Evolutionary conservation across 441 rosid species (phyloP).

Genomic region (Gossypium schwendimanii): DNA sequence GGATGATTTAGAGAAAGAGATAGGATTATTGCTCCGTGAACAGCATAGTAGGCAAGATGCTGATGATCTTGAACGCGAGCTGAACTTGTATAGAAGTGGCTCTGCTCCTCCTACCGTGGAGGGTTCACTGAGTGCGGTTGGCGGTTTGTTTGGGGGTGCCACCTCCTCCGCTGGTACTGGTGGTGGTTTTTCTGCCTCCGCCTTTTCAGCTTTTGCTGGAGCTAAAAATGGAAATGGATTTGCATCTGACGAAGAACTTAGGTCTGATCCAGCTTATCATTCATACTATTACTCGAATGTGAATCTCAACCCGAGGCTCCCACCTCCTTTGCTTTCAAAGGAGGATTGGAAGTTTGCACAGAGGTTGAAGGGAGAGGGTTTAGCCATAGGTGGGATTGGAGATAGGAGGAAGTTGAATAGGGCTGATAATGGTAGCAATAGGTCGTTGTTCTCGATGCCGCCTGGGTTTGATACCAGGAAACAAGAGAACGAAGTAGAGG

Average conservation of each 20-base stretch:
- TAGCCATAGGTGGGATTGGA: conserved; percentile 68
- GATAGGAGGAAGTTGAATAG: conserved; percentile 61
- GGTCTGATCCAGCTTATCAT: conserved; percentile 85
- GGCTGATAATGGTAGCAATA: conserved; percentile 32
- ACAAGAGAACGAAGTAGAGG: conserved; percentile 40
- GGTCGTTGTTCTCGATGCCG: conserved; percentile 66
- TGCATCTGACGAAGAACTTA: conserved; percentile 57
- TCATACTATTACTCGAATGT: conserved; percentile 76
- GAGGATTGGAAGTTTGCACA: conserved; percentile 31
- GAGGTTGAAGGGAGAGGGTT: conserved; percentile 62
- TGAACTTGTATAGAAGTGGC: conserved; percentile 81
- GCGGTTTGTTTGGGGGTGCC: conserved; percentile 53
- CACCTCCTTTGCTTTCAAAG: conserved; percentile 46
- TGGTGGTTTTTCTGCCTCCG: conserved; percentile 1
- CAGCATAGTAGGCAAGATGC: conserved; percentile 62
- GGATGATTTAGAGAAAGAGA: conserved; percentile 66
- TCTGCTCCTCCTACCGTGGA: conserved; percentile 97
- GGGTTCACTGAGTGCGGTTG: conserved; percentile 76
- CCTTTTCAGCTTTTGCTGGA: conserved; percentile 42
- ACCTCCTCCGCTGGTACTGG: conserved; percentile 22
- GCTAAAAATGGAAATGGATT: conserved; percentile 42
- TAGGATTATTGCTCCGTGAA: conserved; percentile 59
- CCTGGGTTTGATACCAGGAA: conserved; percentile 77
- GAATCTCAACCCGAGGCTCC: conserved; percentile 92
- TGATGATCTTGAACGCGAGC: conserved; percentile 70